Evolutionary conservation across 2,329 filamentous ascomycete genomes (phyloP).

Genomic region (Sarocladiaceae sp.): DNA sequence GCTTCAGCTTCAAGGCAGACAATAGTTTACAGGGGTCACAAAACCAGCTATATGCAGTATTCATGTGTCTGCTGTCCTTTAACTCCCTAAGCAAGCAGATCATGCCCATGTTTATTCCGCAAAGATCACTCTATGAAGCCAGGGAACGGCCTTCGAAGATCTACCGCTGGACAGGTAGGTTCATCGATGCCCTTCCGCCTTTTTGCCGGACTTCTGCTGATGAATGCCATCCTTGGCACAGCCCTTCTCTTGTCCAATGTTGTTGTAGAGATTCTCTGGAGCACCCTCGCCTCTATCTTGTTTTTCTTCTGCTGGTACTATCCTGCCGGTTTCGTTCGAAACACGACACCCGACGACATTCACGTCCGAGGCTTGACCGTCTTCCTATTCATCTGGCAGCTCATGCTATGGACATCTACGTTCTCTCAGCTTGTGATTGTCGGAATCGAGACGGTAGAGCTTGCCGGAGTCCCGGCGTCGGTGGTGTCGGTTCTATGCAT

Average conservation of each 20-base stretch:
- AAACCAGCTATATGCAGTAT: conserved; percentile 82
- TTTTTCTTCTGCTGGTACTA: conserved; percentile 76
- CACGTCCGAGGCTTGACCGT: conserved; percentile 57
- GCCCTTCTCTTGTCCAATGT: conserved; percentile 84
- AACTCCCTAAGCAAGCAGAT: conserved; percentile 73
- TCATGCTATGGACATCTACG: conserved; percentile 64
- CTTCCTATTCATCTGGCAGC: conserved; percentile 61
- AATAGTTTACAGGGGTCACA: conserved; percentile 74
- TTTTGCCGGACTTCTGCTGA: too few relatives aligned
- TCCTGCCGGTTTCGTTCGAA: conserved; percentile 65
- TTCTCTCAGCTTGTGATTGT: conserved; percentile 64
- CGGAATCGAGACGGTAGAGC: conserved; percentile 60
- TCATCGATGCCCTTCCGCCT: too few relatives aligned
- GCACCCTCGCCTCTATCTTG: conserved; percentile 61
- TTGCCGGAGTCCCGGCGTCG: conserved; percentile 64
- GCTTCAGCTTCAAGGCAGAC: conserved; percentile 61
- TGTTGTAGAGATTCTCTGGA: conserved; percentile 81
- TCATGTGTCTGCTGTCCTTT: conserved; percentile 79
- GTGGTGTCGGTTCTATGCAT: conserved; percentile 61
- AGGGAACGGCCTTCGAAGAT: conserved; percentile 80
- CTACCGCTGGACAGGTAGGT: conserved; percentile 78
- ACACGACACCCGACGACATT: conserved; percentile 55
- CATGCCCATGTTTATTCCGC: conserved; percentile 82
- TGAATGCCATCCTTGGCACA: too few relatives aligned
- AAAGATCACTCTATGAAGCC: conserved; percentile 77